Evolutionary conservation across 176 grass and related monocot genomes (phyloP), one percentile per base, ranked within the genome.

Genomic region (Dendrocalamus sinicus): DNA sequence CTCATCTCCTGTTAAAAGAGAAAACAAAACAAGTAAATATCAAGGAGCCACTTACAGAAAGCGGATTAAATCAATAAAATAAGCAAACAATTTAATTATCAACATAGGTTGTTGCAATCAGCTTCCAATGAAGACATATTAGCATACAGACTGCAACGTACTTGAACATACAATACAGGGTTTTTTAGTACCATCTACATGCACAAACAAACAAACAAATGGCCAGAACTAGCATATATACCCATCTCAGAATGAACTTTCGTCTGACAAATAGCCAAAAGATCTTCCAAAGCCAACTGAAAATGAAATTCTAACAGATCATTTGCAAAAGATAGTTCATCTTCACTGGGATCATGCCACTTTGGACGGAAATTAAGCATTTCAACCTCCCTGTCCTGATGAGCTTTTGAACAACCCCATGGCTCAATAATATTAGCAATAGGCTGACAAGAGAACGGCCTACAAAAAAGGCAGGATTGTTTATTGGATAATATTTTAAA

Each of bases 291-390:
- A 89, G 93, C 91, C 4, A 81, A 95, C 32, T 93, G 89, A 63
- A 98, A 92, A 93, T 98, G 96, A 79, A 92, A 81, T 28, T 89
- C 81, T 62, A 98, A 82, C 60, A 98, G 89, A 59, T 95, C 91
- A 79, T 91, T 98, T 86, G 93, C 96, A 92, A 98, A 98, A 55
- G 84, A 92, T 12, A 98, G 73, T 83, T 98, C 96, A 78, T 93
- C 88, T 66, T 91, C 80, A 88, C 45, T 95, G 51, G 96, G 89
- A 80, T 91, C 89, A 80, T 98, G 93, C 96, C 96, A 98, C 24
- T 88, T 80, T 66, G 96, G 93, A 86, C 86, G 73, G 40, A 88
- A 80, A 70, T 85, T 86, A 63, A 95, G 85, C 80, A 85, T 89
- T 72, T 93, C 89, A 79, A 43, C 73, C 62, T 89, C 81, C 69